Evolutionary conservation across 176 grass and related monocot genomes (phyloP), one percentile per base, ranked within the genome.

Genomic region (Oryza nivara): DNA sequence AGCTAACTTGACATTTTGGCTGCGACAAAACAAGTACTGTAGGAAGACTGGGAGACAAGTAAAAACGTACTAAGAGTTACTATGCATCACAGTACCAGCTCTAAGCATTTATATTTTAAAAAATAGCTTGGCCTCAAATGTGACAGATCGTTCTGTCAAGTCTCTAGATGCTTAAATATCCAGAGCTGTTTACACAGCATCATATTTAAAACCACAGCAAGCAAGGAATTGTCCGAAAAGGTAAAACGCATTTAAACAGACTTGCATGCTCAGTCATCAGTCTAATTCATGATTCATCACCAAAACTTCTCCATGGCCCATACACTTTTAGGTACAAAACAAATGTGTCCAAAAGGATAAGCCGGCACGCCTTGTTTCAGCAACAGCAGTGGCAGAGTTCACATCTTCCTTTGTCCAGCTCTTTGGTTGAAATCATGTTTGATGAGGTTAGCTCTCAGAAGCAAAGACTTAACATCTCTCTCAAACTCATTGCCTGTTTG

Each of bases 361-460:
- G 58, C 69, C 49, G 15, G 4, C 43, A 34, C 19, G 54, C 2
- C 32, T 40, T 49, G 30, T 49, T 67, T 63, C 13, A 32, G 48
- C 11, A 72, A 48, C 26, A 51, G 20, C 9, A 4, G 2, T 70
- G 54, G 3, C 63, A 15, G 3, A 52, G 49, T 66, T 87, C 71
- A 91, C 81, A 82, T 83, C 76, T 90, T 92, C 82, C 87, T 51
- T 75, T 54, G 52, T 63, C 82, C 71, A 38, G 56, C 47, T 74
- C 63, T 93, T 56, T 87, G 86, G 32, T 61, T 91, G 82, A 83
- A 83, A 74, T 96, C 97, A 38, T 99, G 92, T 73, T 96, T 99
- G 64, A 99, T 88, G 44, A 99, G 88, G 88, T 94, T 99, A 45
- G 93, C 92, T 82, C 97, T 91, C 20, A 99, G 82, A 89, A 96